Evolutionary conservation across 202 grass and related monocot species (phyloP), one percentile per base, ranked within the genome.

Genomic region (Setaria italica): DNA sequence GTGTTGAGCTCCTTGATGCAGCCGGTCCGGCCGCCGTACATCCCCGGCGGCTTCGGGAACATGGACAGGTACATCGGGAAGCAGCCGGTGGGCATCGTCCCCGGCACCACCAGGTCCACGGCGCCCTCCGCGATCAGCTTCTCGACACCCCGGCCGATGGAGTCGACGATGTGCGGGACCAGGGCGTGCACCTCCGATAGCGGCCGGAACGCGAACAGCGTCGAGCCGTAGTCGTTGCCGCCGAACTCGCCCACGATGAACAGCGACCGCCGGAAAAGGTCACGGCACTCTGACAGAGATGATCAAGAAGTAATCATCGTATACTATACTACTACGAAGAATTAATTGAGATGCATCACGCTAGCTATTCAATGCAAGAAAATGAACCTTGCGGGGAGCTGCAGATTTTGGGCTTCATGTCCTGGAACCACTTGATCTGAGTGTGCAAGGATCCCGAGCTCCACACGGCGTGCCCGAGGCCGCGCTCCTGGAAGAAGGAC

Each of bases 161-260:
- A 80, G 35, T 89, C 78, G 0, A 93, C 71, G 39, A 93, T 79
- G 85, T 91, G 60, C 1, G 89, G 89, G 20, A 95, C 53, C 56
- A 89, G 82, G 9, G 71, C 32, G 72, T 91, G 78, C 50, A 65
- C 86, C 83, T 93, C 91, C 39, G 47, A 6, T 48, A 93, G 33
- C 1, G 84, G 81, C 1, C 70, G 72, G 41, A 85, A 88, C 34
- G 89, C 81, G 74, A 91, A 93, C 13, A 93, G 74, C 70, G 94
- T 78, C 14, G 89, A 87, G 87, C 89, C 87, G 88, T 95, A 95
- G 53, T 95, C 93, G 74, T 95, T 95, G 48, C 90, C 93, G 17
- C 90, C 90, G 72, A 95, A 92, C 80, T 92, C 93, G 46, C 93
- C 93, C 4, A 95, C 86, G 2, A 95, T 86, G 59, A 95, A 90